phyloP scores from a whole-genome alignment of 1,284 basidiomycete species.

The Ceratorhiza oryzae-sativae region DNA sequence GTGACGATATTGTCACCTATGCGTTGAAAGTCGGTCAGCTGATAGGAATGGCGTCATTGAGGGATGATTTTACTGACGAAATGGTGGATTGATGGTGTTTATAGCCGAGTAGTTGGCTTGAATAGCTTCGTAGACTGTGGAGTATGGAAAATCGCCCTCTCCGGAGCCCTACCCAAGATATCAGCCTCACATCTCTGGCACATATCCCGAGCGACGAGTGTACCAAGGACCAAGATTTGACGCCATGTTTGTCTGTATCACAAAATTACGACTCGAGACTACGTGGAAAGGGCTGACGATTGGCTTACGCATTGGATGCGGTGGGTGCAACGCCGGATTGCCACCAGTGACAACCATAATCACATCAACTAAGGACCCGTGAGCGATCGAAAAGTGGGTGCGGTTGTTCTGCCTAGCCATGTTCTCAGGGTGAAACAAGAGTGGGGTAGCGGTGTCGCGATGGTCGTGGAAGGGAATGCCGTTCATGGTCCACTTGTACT shows the following conservation, averaged over 20 bases:
- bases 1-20: conserved; percentile 22
- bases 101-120: neutral
- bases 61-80: too few relatives aligned
- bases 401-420: neutral
- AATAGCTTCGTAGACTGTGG: neutral
- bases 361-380: conserved; percentile 9
- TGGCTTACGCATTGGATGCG: conserved; percentile 7
- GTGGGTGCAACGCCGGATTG: conserved; percentile 10
- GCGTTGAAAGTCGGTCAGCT: too few relatives aligned
- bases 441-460: neutral
- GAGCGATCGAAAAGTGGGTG: neutral
- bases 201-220: too few relatives aligned
- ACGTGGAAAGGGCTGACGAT: neutral
- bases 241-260: neutral
- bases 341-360: conserved; percentile 13
- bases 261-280: too few relatives aligned
- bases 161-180: neutral
- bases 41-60: too few relatives aligned
- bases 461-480: neutral
- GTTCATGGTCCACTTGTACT: conserved; percentile 17
- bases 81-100: conserved; percentile 12
- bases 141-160: conserved; percentile 15
- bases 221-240: conserved; percentile 5
- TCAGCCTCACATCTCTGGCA: too few relatives aligned
- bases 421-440: neutral